These are phyloP conservation scores for Aureobasidium leucospermi DNA, from an alignment of 2,329 filamentous ascomycete genomes.

Conservation along the genomic window DNA sequence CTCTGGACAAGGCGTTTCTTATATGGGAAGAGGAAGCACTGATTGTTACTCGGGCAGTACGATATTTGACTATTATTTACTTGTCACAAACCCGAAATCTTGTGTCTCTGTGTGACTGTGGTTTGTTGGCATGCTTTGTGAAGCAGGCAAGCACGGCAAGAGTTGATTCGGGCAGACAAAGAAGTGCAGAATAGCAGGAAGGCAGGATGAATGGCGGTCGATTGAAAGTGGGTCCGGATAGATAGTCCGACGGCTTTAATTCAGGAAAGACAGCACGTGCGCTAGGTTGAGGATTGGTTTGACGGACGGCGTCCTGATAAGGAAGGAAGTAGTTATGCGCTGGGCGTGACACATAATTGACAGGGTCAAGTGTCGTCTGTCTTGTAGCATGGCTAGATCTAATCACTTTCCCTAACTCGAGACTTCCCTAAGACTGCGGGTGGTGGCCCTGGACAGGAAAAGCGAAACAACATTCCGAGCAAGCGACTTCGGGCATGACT, in stretches of 20 bases:
- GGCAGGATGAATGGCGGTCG: background rate
- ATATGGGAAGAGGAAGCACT: background rate
- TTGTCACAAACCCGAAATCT: background rate
- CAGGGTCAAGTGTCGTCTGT: background rate
- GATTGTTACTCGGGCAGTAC: background rate
- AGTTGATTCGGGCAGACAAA: background rate
- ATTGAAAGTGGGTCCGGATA: background rate
- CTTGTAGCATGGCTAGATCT: background rate
- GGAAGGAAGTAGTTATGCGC: constrained; percentile 5
- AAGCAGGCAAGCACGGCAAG: background rate
- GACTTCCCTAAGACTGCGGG: background rate
- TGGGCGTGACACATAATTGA: constrained; percentile 7
- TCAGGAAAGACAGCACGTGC: constrained; percentile 3
- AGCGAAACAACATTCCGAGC: background rate
- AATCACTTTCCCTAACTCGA: background rate
- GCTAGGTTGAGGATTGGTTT: background rate
- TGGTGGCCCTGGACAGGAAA: background rate
- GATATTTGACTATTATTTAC: constrained; percentile 1
- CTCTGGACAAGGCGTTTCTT: background rate
- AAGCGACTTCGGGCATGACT: constrained; percentile 7
- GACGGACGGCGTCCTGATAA: background rate
- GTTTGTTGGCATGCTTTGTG: no score
- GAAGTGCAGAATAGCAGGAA: background rate
- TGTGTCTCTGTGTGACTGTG: background rate
- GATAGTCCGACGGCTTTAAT: background rate